Evolutionary conservation across 164 flowering plant genomes (phyloP).

Genomic region (Brasenia schreberi): DNA sequence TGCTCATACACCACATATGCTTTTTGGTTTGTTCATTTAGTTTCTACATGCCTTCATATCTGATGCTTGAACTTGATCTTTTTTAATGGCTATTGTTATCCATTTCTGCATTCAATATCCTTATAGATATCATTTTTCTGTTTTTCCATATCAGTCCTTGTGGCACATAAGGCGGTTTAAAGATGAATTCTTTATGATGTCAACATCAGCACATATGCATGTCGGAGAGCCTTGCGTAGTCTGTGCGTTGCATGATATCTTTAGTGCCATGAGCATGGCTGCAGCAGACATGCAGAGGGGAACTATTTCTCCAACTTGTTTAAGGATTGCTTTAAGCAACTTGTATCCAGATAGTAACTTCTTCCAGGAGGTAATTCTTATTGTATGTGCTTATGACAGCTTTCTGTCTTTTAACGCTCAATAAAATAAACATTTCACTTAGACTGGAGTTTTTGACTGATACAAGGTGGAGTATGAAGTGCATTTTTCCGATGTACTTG

Average conservation of each 20-base stretch:
- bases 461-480: too few species aligned
- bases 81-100: not conserved
- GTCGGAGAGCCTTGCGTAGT: constrained; percentile 94
- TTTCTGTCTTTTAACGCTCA: not conserved
- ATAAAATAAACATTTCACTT: too few species aligned
- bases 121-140: constrained; percentile 6
- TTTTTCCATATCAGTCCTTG: constrained; percentile 40
- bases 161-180: constrained; percentile 83
- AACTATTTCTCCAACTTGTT: constrained; percentile 75
- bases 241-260: constrained; percentile 78
- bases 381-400: not conserved
- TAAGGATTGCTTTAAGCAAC: constrained; percentile 86
- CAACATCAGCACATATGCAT: constrained; percentile 59
- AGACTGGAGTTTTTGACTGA: not conserved
- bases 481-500: not conserved
- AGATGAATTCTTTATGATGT: constrained; percentile 62
- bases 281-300: constrained; percentile 43
- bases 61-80: not conserved
- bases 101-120: not conserved
- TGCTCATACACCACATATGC: not conserved
- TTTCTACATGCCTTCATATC: not conserved
- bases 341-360: constrained; percentile 87
- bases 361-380: constrained; percentile 71
- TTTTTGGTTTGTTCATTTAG: not conserved
- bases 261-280: constrained; percentile 52